Evolutionary conservation across 192 early-diverging fungal genomes (phyloP).

Genomic region (Backusella circina): DNA sequence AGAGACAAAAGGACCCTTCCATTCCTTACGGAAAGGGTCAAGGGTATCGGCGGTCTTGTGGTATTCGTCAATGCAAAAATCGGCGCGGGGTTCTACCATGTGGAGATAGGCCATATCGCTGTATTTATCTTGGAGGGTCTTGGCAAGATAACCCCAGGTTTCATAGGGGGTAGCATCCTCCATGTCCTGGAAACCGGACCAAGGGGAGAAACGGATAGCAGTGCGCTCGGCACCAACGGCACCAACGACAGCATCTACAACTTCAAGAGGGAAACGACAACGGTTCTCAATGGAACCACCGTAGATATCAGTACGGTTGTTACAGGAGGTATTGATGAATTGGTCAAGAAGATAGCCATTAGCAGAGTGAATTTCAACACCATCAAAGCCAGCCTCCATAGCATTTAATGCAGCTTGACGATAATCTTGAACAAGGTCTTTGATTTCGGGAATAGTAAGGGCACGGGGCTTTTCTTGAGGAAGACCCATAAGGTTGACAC

Average conservation of each 20-base stretch:
- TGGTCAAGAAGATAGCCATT: conserved; percentile 87
- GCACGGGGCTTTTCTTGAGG: conserved; percentile 16
- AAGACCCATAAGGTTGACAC: neutral
- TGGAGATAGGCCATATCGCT: conserved; percentile 34
- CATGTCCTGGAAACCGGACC: conserved; percentile 26
- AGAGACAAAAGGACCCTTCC: conserved; percentile 21
- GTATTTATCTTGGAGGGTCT: conserved; percentile 18
- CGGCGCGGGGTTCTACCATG: conserved; percentile 25
- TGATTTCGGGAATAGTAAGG: conserved; percentile 8
- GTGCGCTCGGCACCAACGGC: conserved; percentile 27
- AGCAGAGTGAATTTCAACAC: conserved; percentile 85
- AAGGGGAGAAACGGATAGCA: conserved; percentile 34
- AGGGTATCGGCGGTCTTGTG: neutral
- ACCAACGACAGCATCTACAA: conserved; percentile 19
- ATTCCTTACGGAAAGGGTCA: conserved; percentile 13
- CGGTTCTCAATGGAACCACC: conserved; percentile 29
- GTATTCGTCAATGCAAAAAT: conserved; percentile 42
- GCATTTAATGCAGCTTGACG: conserved; percentile 62
- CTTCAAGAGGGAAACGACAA: conserved; percentile 26
- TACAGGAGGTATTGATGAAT: conserved; percentile 77
- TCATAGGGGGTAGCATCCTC: conserved; percentile 18
- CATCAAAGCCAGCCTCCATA: conserved; percentile 79
- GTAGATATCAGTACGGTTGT: conserved; percentile 63
- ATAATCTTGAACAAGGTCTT: conserved; percentile 1
- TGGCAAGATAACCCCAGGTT: conserved; percentile 25